phyloP scores from a whole-genome alignment of 129 eudicot genomes.

The Silybum marianum region DNA sequence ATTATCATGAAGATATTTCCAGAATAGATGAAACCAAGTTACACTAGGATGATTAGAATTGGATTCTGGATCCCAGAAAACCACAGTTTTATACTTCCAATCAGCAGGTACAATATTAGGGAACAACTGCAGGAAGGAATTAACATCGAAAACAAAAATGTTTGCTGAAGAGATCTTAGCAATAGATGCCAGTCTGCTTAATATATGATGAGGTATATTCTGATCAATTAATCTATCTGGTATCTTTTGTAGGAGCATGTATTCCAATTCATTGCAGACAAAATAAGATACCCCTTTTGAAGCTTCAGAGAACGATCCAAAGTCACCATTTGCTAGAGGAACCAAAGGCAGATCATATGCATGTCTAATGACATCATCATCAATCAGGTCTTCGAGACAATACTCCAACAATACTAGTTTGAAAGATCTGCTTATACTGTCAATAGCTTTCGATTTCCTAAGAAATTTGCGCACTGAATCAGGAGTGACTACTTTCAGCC shows the following conservation, averaged over 20 bases:
- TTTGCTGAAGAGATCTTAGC: constrained; percentile 74
- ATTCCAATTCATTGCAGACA: constrained; percentile 85
- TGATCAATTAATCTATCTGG: constrained; percentile 68
- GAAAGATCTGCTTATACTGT: constrained; percentile 50
- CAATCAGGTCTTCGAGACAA: constrained; percentile 95
- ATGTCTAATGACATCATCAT: constrained; percentile 70
- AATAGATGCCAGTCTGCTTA: constrained; percentile 59
- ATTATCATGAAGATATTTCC: constrained; percentile 77
- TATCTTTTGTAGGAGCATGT: constrained; percentile 62
- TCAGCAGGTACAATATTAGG: constrained; percentile 70
- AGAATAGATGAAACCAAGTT: constrained; percentile 75
- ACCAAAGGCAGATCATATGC: constrained; percentile 74
- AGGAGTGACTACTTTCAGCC: constrained; percentile 84
- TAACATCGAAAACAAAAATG: constrained; percentile 52
- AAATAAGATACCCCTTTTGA: constrained; percentile 65
- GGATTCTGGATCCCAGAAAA: constrained; percentile 64
- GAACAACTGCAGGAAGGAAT: constrained; percentile 58
- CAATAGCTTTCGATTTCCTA: constrained; percentile 42
- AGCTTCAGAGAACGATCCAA: constrained; percentile 64
- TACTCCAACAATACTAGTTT: constrained; percentile 87
- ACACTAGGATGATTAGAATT: constrained; percentile 60
- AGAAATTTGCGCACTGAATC: constrained; percentile 69
- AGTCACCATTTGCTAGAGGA: constrained; percentile 91
- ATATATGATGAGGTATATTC: constrained; percentile 52
- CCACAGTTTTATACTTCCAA: constrained; percentile 73